These are phyloP conservation scores for Vitis rupestris DNA, from an alignment of 164 flowering plant genomes.

Conservation along the genomic window DNA sequence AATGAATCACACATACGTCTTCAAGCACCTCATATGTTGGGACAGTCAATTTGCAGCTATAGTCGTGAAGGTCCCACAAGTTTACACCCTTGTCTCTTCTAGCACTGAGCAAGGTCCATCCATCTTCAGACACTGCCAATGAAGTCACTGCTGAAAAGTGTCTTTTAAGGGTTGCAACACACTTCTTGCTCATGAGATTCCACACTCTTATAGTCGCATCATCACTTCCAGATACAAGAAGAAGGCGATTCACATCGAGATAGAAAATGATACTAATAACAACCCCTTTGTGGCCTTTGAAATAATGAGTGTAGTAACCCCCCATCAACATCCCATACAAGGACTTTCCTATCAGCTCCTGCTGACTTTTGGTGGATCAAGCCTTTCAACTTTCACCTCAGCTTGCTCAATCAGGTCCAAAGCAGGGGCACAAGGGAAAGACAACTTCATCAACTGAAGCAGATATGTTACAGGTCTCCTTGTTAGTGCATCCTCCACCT, in stretches of 20 bases:
- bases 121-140: constrained; percentile 80
- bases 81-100: constrained; percentile 79
- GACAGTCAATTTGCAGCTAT: too few relatives aligned
- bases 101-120: constrained; percentile 79
- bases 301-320: constrained; percentile 86
- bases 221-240: constrained; percentile 87
- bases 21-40: too few relatives aligned
- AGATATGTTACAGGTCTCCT: too few relatives aligned
- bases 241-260: constrained; percentile 53
- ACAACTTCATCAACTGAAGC: too few relatives aligned
- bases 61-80: background rate
- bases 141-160: constrained; percentile 87
- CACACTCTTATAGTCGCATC: constrained; percentile 81
- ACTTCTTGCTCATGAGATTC: constrained; percentile 75
- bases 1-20: too few relatives aligned
- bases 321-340: constrained; percentile 95
- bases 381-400: too few relatives aligned
- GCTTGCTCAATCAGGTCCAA: too few relatives aligned
- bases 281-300: constrained; percentile 83
- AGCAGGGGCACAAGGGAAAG: too few relatives aligned
- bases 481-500: constrained; percentile 55
- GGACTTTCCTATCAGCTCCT: constrained; percentile 84
- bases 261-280: constrained; percentile 72
- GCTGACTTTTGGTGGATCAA: constrained; percentile 29
- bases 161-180: constrained; percentile 54